Evolutionary conservation across 805 yeast genomes (phyloP).

Genomic region (Jamesozyma rosinii): DNA sequence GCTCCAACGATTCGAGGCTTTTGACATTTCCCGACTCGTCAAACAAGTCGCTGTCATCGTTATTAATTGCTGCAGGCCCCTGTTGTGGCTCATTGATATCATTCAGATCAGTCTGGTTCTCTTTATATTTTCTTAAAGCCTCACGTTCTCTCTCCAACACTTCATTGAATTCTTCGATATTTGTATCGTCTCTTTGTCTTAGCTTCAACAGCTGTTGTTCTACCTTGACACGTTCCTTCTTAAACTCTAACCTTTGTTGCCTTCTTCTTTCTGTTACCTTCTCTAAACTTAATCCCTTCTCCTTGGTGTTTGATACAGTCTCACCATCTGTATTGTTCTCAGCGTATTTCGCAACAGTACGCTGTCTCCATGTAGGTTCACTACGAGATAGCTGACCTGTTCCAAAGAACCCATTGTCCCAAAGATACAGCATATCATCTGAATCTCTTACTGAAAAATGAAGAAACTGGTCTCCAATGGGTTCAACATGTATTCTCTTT

Average conservation of each 20-base stretch:
- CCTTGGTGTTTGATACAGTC: too few species aligned
- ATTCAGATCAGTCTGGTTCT: conserved; percentile 15
- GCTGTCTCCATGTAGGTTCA: conserved; percentile 82
- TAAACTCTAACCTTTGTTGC: conserved; percentile 61
- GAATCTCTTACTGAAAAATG: conserved; percentile 32
- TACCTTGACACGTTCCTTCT: conserved; percentile 51
- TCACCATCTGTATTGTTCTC: conserved; percentile 24
- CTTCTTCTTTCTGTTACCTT: conserved; percentile 70
- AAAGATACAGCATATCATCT: conserved; percentile 46
- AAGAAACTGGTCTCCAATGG: conserved; percentile 31
- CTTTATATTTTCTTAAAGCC: conserved; percentile 26
- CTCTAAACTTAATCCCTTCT: conserved; percentile 41
- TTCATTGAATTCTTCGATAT: conserved; percentile 22
- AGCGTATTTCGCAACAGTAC: conserved; percentile 51
- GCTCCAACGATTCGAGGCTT: conserved; percentile 40
- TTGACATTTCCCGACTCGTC: conserved; percentile 22
- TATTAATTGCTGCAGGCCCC: conserved; percentile 12
- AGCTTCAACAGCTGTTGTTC: conserved; percentile 42
- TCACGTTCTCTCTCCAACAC: conserved; percentile 29
- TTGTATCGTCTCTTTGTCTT: conserved; percentile 31
- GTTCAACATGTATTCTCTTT: conserved; percentile 16
- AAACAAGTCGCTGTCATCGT: conserved; percentile 32
- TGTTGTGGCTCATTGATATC: neutral
- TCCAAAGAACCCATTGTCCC: conserved; percentile 89
- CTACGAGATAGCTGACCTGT: conserved; percentile 83